phyloP scores from a whole-genome alignment of 2,329 filamentous ascomycete genomes.

The Lasiodiplodia sp. region DNA sequence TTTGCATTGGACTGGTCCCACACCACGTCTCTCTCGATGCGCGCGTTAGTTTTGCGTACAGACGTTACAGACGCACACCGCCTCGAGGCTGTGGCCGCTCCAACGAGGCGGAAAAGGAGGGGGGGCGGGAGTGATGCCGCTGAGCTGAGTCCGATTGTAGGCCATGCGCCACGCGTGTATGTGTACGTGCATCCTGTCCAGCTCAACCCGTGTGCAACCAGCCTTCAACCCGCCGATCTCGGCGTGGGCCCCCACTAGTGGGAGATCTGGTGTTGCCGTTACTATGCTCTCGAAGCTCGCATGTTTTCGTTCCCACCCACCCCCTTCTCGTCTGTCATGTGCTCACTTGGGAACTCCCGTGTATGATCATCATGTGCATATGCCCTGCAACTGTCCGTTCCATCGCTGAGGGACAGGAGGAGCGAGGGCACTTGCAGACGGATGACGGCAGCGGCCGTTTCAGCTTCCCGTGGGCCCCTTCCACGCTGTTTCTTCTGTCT shows the following conservation, averaged over 20 bases:
- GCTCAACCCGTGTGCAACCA: background rate
- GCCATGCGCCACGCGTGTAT: background rate
- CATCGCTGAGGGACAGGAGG: background rate
- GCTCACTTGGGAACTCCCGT: background rate
- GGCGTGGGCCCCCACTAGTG: conserved; percentile 4
- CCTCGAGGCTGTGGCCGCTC: background rate
- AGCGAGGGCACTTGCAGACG: conserved; percentile 6
- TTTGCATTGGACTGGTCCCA: conserved; percentile 1
- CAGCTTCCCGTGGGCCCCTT: background rate
- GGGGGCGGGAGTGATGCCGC: background rate
- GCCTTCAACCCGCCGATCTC: conserved; percentile 11
- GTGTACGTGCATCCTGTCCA: background rate
- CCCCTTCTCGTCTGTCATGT: background rate
- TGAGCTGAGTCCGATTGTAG: background rate
- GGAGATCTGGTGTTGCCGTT: conserved; percentile 25
- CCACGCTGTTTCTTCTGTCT: background rate
- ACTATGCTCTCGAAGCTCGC: background rate
- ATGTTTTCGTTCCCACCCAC: background rate
- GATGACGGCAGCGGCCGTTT: conserved; percentile 13
- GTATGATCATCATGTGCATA: conserved; percentile 4
- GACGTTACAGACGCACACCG: conserved; percentile 7
- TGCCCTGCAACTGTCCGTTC: conserved; percentile 4
- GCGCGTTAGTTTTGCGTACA: conserved; percentile 20
- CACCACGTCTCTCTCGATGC: background rate
- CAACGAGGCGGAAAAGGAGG: background rate